Base-by-base conservation (phyloP, 225 moss, liverwort and hornwort species). In the Rhytidiadelphus loreus region DNA sequence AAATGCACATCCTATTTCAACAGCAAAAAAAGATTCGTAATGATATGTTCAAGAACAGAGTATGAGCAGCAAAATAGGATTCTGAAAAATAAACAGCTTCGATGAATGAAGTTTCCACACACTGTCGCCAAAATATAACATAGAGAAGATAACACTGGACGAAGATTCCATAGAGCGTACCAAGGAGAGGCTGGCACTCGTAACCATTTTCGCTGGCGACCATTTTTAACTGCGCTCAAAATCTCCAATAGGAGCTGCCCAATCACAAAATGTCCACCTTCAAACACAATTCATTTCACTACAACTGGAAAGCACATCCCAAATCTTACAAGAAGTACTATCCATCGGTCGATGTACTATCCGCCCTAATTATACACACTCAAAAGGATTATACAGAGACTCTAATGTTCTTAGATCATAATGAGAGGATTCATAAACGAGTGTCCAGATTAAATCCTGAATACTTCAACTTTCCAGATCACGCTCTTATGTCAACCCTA, bases 101-200 rank as follows among this genome's bases (percentile, higher is more conserved):
- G 33, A 61, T 35, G 17, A 6, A 41, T 4, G 59, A 83, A n/a
- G 29, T 16, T 16, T 65, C 15, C 8, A 62, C 55, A 81, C 13
- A 53, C 53, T 60, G 23, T 53, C n/a, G n/a, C 41, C 32, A 32
- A 16, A 16, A 1, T 8, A 32, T 28, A 33, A 11, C 5, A 25
- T 59, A 26, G 4, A 16, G 63, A 63, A 63, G n/a, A 14, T 10
- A 50, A 58, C 3, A 52, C 1, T 21, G 12, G 44, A 79, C 25
- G 13, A 90, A 44, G 46, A 39, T 53, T 80, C 39, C 80, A 83
- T 16, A n/a, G 59, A 24, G 72, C 77, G 41, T 91, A 94, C 94
- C 94, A 87, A 94, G 93, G 64, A 94, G 90, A 76, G 94, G 94
- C 91, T 94, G 93, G 85, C 94, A 94, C 85, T 94, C 94, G 85